Base-by-base conservation (phyloP, 257 asterid species). In the Petunia axillaris region DNA sequence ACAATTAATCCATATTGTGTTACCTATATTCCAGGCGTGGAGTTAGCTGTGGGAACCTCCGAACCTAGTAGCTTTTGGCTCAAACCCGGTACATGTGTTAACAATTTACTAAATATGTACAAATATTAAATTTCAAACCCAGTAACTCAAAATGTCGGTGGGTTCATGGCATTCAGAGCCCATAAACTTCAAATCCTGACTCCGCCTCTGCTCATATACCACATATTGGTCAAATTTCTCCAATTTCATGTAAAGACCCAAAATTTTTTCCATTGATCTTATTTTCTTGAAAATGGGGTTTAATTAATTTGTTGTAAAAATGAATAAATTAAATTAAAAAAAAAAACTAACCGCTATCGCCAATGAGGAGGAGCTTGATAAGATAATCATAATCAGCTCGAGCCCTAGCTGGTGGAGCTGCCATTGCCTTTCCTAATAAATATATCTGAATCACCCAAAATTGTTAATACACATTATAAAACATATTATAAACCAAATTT, bases 321-420 rank as follows among this genome's bases (percentile, higher is more conserved):
- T 36, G 8, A 4, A 16, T 10, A 16, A 1, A 66, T 43, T 8
- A 68, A 41, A n/a, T 6, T 41, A 40, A 2, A 3, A 50, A 11
- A 44, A 75, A 54, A 71, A 84, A 84, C 84, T 46, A 67, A 84
- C 87, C 87, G 82, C 87, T 84, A 41, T 84, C 87, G 58, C 87
- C 87, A 60, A 84, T 84, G 75, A 84, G 87, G 35, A 84, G 87
- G 53, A 84, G 83, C 68, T 84, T 84, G 67, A 84, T 80, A 38
- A 84, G 83, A 60, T 84, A 81, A 84, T 84, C 87, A 60, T 84
- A 84, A 76, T 84, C 87, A 8, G 87, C 87, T 68, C 86, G 78
- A 67, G 84, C 79, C 80, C 86, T 76, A 48, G 86, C 81, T 39
- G 86, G 84, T 44, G 84, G 84, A 80, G 86, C 81, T 80, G 86